Percentiles rank a stretch among this genome's conserved stretches.
Conservation (phyloP, 2,329 filamentous ascomycete genomes). For the Endocalyx cinctus region DNA sequence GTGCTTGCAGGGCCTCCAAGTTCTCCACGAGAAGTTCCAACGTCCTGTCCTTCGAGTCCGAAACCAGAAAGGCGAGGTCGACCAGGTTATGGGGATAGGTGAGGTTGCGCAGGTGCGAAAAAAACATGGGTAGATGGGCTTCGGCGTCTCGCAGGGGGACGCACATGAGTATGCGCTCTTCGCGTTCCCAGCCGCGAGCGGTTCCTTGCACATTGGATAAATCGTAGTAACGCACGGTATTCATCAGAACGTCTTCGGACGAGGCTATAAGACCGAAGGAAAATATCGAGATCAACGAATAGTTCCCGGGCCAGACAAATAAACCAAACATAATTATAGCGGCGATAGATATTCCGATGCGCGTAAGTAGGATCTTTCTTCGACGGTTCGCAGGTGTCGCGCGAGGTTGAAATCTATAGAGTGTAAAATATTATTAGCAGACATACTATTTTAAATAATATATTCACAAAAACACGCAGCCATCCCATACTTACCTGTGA, state of each 20-base stretch:
- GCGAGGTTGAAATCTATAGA: conserved; percentile 77
- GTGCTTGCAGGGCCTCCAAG: conserved; percentile 73
- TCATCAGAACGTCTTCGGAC: conserved; percentile 70
- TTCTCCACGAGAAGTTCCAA: conserved; percentile 69
- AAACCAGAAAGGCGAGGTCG: conserved; percentile 93
- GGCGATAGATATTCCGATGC: conserved; percentile 56
- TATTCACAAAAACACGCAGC: too few relatives aligned
- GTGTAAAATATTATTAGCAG: too few relatives aligned
- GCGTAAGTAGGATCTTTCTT: conserved; percentile 66
- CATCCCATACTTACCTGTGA: conserved; percentile 75
- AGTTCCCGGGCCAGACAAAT: conserved; percentile 68
- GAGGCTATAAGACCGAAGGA: conserved; percentile 68
- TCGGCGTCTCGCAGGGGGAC: conserved; percentile 91
- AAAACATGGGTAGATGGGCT: conserved; percentile 94
- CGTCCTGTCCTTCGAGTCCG: conserved; percentile 93
- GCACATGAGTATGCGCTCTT: conserved; percentile 91
- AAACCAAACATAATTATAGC: conserved; percentile 64
- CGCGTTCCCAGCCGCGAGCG: conserved; percentile 89
- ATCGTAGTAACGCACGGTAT: conserved; percentile 97
- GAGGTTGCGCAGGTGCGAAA: conserved; percentile 92
- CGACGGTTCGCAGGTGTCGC: conserved; percentile 66
- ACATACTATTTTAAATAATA: too few relatives aligned
- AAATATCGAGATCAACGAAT: conserved; percentile 54
- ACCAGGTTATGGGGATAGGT: conserved; percentile 97
- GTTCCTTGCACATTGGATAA: conserved; percentile 87